Evolutionary conservation across 805 yeast genomes (phyloP), one percentile per base, ranked within the genome.

Genomic region (Yarrowia hollandica): DNA sequence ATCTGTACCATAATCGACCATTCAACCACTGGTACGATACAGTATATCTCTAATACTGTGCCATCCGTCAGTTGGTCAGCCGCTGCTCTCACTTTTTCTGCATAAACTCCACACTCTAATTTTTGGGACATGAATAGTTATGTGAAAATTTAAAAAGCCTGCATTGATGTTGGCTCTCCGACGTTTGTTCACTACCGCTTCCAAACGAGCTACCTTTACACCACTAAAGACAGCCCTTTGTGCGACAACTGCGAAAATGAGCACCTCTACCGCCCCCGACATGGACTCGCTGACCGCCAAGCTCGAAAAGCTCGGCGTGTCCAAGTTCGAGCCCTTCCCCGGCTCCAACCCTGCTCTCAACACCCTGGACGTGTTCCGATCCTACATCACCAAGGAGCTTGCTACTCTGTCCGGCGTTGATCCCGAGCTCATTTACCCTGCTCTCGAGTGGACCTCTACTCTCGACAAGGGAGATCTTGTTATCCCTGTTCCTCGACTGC

Each of bases 381-480:
- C 90, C 72, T 90, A 88, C 74, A 88, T 94, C 71, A 76, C 96
- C 54, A 79, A 82, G 63, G 92, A 91, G 70, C 79, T 94, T 61
- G 78, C 86, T 61, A 77, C 79, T 64, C 75, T 94, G 65, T 79
- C 95, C 16, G 86, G 85, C 33, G 95, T 90, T 37, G 86, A 85
- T 61, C 74, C 79, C 60, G 74, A 76, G 3, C 71, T 90, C 54
- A 88, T 91, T 63, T 88, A 79, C 72, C 88, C 90, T 60, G 90
- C 96, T 33, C 79, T 94, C 68, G 98, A 94, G 74, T 82, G 92
- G 79, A 90, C 97, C 19, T 78, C 81, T 64, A 85, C 90, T 37
- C 75, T 87, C 65, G 97, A 90, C 62, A 86, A 92, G 68, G 99
- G 98, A 69, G 99, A 94, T 72, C 79, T 94, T 67, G 80, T 92